These are phyloP conservation scores for Skeletonema menzelii DNA, from an alignment of 108 stramenopile genomes.

Conservation along the genomic window DNA sequence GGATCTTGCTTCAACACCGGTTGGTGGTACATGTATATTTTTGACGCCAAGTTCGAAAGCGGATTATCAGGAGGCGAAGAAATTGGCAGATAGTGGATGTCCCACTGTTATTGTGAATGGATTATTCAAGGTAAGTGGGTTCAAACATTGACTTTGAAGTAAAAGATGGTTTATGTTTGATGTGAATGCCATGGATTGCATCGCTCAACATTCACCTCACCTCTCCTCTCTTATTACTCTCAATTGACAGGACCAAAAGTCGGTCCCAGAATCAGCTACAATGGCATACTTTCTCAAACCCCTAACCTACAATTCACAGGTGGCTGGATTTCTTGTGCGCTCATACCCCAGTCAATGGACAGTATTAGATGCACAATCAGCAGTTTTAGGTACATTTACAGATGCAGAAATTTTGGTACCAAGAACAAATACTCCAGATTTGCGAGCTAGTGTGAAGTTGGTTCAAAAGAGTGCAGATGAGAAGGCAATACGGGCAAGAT, in stretches of 20 bases:
- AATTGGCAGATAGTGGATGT: conserved; percentile 43
- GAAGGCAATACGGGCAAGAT: conserved; percentile 57
- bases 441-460: conserved; percentile 55
- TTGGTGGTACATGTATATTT: conserved; percentile 50
- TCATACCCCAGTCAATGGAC: conserved; percentile 65
- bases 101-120: conserved; percentile 71
- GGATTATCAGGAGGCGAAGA: conserved; percentile 59
- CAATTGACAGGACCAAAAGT: conserved; percentile 44
- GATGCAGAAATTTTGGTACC: conserved; percentile 65
- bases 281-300: conserved; percentile 82
- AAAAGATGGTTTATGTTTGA: neutral
- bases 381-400: conserved; percentile 46
- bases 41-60: conserved; percentile 53
- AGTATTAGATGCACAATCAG: conserved; percentile 49
- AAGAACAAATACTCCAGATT: conserved; percentile 74
- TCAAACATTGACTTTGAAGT: neutral
- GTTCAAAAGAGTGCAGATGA: conserved; percentile 73
- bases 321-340: conserved; percentile 67
- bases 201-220: neutral
- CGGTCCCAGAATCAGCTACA: conserved; percentile 56
- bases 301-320: conserved; percentile 81
- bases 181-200: neutral
- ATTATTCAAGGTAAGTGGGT: conserved; percentile 56
- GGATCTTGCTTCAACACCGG: conserved; percentile 13
- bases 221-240: neutral